Base-by-base conservation (phyloP, 345 rosid genomes). In the Combretum micranthum region DNA sequence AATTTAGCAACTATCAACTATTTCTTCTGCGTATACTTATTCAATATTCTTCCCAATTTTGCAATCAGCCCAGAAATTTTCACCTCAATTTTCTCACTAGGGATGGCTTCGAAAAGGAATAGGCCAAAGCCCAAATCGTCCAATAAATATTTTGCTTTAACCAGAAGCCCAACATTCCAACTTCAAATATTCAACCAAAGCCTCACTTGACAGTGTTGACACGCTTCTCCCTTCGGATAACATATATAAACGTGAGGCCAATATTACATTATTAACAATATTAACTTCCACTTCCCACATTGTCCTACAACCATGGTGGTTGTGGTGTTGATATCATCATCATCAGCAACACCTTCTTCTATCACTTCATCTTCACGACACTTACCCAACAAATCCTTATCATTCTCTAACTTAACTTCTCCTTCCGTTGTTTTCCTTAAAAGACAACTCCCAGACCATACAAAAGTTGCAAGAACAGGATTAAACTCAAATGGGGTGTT, bases 401-500 rank as follows among this genome's bases (percentile, higher is more conserved):
- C 17, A 53, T 68, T 67, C 57, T 66, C 67, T 72, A 77, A 70
- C 62, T 77, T 72, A 58, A 73, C 73, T 66, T 81, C 86, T 16
- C 96, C 85, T 54, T 77, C 82, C 43, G 70, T 74, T 48, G 56
- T 68, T 57, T 80, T 62, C 55, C 75, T 77, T 73, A 80, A 56
- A 57, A 71, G 61, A 15, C 45, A 32, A 37, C 20, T 15, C 53
- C n/a, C 20, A 13, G 7, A 42, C 6, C 57, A 50, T 49, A 39
- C 71, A 37, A 22, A 60, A 22, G 60, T 61, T 65, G 18, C 55
- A 12, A 62, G 50, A 16, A 61, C 55, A 46, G 77, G 68, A 57
- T 57, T 48, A 3, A 49, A 39, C 69, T 62, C 52, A 13, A 68
- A 56, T 70, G 78, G 75, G 59, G 64, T 50, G 43, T 32, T 79